phyloP scores from a whole-genome alignment of 2,329 filamentous ascomycete species.

The Colletotrichum filicis region DNA sequence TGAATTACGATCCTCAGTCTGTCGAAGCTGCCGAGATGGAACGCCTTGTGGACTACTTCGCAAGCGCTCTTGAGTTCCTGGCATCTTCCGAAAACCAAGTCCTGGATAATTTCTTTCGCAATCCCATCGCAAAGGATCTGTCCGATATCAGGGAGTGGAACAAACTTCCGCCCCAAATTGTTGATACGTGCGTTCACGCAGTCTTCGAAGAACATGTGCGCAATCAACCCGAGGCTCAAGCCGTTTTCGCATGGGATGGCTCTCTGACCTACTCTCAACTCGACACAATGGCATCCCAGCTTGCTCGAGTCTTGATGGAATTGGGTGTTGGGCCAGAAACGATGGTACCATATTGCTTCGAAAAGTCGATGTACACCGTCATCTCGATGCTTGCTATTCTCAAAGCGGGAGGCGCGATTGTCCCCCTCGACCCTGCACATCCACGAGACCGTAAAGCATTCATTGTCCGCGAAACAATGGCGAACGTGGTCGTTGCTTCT shows the following conservation, averaged over 20 bases:
- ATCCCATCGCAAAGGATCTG: background rate
- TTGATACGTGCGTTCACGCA: slow-evolving; percentile 12
- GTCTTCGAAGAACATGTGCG: background rate
- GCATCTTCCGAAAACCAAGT: background rate
- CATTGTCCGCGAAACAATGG: background rate
- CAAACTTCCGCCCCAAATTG: background rate
- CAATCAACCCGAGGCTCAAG: slow-evolving; percentile 1
- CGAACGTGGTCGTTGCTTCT: slow-evolving; percentile 1
- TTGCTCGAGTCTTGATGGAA: slow-evolving; percentile 34
- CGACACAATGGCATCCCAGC: slow-evolving; percentile 32
- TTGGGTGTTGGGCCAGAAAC: slow-evolving; percentile 37
- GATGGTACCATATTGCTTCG: slow-evolving; percentile 42
- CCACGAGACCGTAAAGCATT: slow-evolving; percentile 22
- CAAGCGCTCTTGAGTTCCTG: slow-evolving; percentile 12
- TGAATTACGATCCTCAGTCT: slow-evolving; percentile 16
- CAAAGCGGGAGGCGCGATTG: slow-evolving; percentile 46
- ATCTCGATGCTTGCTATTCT: slow-evolving; percentile 45
- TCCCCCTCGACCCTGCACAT: slow-evolving; percentile 41
- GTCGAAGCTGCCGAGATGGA: background rate
- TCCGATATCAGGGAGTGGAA: slow-evolving; percentile 7
- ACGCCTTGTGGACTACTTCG: slow-evolving; percentile 21
- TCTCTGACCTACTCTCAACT: slow-evolving; percentile 36
- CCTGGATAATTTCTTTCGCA: background rate
- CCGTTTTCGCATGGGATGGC: slow-evolving; percentile 39
- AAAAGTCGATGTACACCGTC: slow-evolving; percentile 42